Evolutionary conservation across 2,329 filamentous ascomycete genomes (phyloP).

Genomic region (Magnaporthiopsis rhizophila): DNA sequence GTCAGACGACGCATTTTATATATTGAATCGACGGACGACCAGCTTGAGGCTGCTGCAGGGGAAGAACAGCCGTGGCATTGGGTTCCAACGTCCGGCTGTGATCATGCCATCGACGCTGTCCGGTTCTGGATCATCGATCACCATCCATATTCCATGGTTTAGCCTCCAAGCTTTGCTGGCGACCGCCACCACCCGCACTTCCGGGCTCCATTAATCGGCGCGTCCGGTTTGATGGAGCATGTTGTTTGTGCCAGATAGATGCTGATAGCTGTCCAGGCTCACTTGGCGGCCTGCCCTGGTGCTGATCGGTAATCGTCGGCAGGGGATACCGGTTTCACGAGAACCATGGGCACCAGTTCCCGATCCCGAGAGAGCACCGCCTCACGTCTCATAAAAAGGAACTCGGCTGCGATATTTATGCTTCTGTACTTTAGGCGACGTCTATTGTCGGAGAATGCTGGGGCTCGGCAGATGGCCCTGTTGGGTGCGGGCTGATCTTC

Average conservation of each 20-base stretch:
- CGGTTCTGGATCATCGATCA: too few species aligned
- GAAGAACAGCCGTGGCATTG: too few species aligned
- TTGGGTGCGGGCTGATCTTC: not conserved
- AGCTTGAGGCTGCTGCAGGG: not conserved
- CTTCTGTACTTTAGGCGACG: not conserved
- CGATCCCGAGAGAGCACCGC: too few species aligned
- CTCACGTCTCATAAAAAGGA: not conserved
- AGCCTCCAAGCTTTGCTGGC: too few species aligned
- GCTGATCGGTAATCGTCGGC: not conserved
- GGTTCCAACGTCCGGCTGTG: not conserved
- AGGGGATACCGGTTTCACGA: not conserved
- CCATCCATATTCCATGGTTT: too few species aligned
- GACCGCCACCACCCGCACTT: too few species aligned
- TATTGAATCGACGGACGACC: not conserved
- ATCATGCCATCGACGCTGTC: not conserved
- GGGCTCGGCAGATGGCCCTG: too few species aligned
- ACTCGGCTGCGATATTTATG: not conserved
- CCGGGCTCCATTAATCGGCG: not conserved
- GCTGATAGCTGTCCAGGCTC: not conserved
- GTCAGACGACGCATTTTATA: not conserved
- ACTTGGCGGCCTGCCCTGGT: not conserved
- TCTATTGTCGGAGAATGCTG: not conserved
- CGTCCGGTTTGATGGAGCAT: not conserved
- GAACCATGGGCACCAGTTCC: too few species aligned
- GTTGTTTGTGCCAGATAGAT: not conserved